Percentiles rank a stretch among this genome's conserved stretches.
These are phyloP conservation scores for Neotropicomus parvogracilis DNA, from an alignment of 1,284 basidiomycete species.

Conservation along the genomic window DNA sequence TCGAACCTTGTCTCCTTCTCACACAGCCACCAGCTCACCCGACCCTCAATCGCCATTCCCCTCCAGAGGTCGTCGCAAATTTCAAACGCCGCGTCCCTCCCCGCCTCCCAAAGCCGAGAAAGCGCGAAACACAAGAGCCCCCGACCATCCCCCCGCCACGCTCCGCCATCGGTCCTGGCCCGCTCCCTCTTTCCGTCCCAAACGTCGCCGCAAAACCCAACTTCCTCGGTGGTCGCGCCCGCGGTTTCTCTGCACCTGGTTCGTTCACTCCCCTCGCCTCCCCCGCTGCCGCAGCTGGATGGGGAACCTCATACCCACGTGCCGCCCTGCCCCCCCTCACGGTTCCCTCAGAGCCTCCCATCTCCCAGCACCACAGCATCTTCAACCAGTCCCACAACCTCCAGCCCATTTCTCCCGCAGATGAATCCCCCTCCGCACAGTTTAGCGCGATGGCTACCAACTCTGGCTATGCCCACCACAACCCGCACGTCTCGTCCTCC, in stretches of 20 bases:
- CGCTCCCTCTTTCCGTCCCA: constrained; percentile 58
- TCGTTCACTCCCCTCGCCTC: constrained; percentile 67
- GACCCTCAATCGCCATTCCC: constrained; percentile 81
- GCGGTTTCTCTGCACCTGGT: constrained; percentile 78
- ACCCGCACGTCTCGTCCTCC: constrained; percentile 46
- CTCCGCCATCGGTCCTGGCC: constrained; percentile 62
- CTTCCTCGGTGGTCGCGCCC: constrained; percentile 52
- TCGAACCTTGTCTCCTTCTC: constrained; percentile 16
- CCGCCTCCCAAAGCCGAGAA: constrained; percentile 76
- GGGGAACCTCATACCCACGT: constrained; percentile 58
- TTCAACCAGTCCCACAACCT: constrained; percentile 58
- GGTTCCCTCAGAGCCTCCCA: constrained; percentile 67
- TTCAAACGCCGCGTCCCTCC: constrained; percentile 93
- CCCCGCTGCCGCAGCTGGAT: constrained; percentile 48
- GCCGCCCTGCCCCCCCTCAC: constrained; percentile 74
- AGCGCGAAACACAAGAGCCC: constrained; percentile 65
- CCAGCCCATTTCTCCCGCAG: constrained; percentile 61
- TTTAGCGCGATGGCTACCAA: constrained; percentile 51
- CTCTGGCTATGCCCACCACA: constrained; percentile 36
- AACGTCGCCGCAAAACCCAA: constrained; percentile 38
- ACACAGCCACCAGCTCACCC: constrained; percentile 64
- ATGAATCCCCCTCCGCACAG: constrained; percentile 60
- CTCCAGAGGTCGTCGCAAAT: constrained; percentile 80
- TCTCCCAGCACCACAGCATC: constrained; percentile 50
- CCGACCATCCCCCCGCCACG: constrained; percentile 65